Evolutionary conservation across 495 filamentous ascomycete genomes (phyloP), one percentile per base, ranked within the genome.

Genomic region (Achaetomiella virescens): DNA sequence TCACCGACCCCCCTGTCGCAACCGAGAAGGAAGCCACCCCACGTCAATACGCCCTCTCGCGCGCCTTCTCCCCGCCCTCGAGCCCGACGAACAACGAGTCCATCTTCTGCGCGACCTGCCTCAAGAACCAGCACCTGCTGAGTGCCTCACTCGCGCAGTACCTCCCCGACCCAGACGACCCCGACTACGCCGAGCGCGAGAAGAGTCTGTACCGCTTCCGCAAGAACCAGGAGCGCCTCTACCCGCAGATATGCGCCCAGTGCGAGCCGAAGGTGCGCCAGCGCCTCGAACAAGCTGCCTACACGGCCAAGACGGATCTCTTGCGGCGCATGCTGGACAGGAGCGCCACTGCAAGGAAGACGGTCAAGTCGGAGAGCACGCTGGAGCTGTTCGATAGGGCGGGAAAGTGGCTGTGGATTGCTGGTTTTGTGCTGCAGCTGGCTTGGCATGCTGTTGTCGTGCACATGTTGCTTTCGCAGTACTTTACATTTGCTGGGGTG

Each of bases 111-210:
- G 67, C 76, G 14, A 84, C 78, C 49, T 96, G 91, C 63, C 65
- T 87, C 45, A 85, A 86, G 62, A 95, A 96, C 67, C 91, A 96
- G 66, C 83, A 86, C 57, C 72, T 95, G 33, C 79, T 88, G 51
- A 83, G 78, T 37, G 75, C 81, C 25, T 75, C 78, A 0, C 69
- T 96, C 10, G 83, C 87, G 5, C 77, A 81, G 57, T 81, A 82
- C 40, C 91, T 90, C 58, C 85, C 88, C 2, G 73, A 84, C 17
- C 78, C 85, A n/a, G 78, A 87, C 48, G 82, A 84, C 17, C 61
- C 73, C 5, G 86, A 89, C 63, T 68, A 75, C 37, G 75, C 79
- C 27, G 84, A 63, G 43, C 65, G 70, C 48, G 74, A 77, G 64
- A 68, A 63, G 45, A 74, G 78, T 38, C 84, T 84, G 60, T 80